phyloP scores from a whole-genome alignment of 257 asterid species.

The Nicotiana tomentosiformis region DNA sequence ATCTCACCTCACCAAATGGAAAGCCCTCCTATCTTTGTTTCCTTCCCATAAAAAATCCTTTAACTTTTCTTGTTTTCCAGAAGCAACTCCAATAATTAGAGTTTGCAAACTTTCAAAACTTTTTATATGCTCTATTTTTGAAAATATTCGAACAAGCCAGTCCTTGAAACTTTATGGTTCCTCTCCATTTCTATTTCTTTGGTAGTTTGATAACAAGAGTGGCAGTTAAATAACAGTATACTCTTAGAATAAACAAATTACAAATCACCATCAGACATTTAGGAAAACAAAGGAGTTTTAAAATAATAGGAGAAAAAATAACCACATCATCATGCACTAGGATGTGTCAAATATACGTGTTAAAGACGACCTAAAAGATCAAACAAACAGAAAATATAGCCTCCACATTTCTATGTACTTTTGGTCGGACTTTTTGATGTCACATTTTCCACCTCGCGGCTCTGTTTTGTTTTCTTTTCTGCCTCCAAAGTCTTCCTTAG shows the following conservation, averaged over 20 bases:
- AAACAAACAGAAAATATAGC: not conserved
- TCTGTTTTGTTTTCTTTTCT: constrained; percentile 6
- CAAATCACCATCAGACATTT: not conserved
- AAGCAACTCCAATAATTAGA: not conserved
- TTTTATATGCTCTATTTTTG: not conserved
- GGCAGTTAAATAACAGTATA: not conserved
- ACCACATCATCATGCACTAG: not conserved
- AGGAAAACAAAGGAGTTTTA: not conserved
- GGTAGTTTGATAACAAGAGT: not conserved
- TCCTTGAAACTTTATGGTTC: not conserved
- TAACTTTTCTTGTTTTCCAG: not conserved
- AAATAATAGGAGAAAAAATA: not conserved
- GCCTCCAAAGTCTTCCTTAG: constrained; percentile 20
- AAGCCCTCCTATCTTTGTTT: too few relatives aligned
- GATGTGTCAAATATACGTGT: not conserved
- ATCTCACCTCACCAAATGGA: too few relatives aligned
- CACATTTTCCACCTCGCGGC: not conserved
- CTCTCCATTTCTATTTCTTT: not conserved
- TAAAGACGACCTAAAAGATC: not conserved
- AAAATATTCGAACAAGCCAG: not conserved
- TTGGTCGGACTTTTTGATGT: not conserved
- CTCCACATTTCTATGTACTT: not conserved
- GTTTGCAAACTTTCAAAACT: not conserved
- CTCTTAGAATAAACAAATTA: not conserved
- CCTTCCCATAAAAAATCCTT: too few relatives aligned